These are phyloP conservation scores for Cyclocybe cylindracea DNA, from an alignment of 768 basidiomycete genomes.

Conservation along the genomic window DNA sequence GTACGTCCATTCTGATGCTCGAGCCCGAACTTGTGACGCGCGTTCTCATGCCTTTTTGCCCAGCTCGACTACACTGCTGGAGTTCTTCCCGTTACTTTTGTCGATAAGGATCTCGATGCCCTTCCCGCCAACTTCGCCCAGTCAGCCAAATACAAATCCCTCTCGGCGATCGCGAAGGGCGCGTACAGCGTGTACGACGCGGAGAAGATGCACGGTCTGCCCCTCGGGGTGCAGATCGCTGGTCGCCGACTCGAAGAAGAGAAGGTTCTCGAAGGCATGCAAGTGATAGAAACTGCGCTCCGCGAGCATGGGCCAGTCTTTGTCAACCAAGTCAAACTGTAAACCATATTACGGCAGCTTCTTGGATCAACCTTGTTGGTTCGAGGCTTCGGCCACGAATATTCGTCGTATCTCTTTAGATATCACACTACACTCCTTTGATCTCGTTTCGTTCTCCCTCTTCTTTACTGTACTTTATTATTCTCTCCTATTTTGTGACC, in stretches of 20 bases:
- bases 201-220: constrained; percentile 65
- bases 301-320: constrained; percentile 27
- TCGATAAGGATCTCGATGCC: constrained; percentile 43
- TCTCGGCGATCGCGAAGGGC: constrained; percentile 35
- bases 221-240: constrained; percentile 66
- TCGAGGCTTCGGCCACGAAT: no score
- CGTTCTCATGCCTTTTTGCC: constrained; percentile 27
- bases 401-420: no score
- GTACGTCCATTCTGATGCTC: constrained; percentile 35
- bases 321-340: constrained; percentile 17
- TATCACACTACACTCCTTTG: background rate
- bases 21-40: constrained; percentile 35
- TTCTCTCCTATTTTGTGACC: background rate
- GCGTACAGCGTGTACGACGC: constrained; percentile 57
- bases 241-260: constrained; percentile 71
- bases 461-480: background rate
- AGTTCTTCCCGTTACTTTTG: constrained; percentile 57
- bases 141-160: constrained; percentile 28
- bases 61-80: constrained; percentile 45
- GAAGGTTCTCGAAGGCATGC: constrained; percentile 70
- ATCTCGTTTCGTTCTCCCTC: background rate
- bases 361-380: background rate
- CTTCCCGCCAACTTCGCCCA: constrained; percentile 33
- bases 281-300: constrained; percentile 45
- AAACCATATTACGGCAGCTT: constrained; percentile 3